Percentiles rank a stretch among this genome's conserved stretches.
Conservation (phyloP, 306 rosid genomes). For the Ormosia emarginata region DNA sequence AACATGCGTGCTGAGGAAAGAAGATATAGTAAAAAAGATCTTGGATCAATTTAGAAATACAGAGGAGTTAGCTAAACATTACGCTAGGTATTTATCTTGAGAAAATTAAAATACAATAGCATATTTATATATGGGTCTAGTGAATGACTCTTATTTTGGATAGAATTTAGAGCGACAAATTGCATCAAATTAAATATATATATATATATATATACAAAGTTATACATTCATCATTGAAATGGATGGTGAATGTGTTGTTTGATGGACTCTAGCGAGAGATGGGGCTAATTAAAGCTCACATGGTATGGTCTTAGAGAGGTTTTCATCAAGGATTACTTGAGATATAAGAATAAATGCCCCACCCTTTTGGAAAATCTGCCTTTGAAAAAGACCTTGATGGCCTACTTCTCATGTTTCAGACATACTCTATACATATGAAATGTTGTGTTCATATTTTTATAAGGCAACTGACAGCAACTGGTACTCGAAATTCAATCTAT, state of each 20-base stretch:
- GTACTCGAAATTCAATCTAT: neutral
- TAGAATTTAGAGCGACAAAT: too few relatives aligned
- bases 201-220: too few relatives aligned
- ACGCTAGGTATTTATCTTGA: too few relatives aligned
- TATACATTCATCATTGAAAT: too few relatives aligned
- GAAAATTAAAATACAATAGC: too few relatives aligned
- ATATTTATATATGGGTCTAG: too few relatives aligned
- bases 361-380: neutral
- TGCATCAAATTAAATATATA: too few relatives aligned
- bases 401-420: neutral
- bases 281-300: conserved; percentile 10
- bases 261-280: neutral
- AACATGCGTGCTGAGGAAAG: too few relatives aligned
- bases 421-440: neutral
- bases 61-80: too few relatives aligned
- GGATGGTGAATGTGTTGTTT: neutral
- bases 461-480: neutral
- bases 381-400: neutral
- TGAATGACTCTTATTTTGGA: too few relatives aligned
- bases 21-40: too few relatives aligned
- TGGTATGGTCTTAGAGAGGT: conserved; percentile 5
- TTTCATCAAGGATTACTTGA: neutral
- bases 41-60: too few relatives aligned
- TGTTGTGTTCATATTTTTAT: neutral
- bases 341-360: neutral